Evolutionary conservation across 1,284 basidiomycete genomes (phyloP), one percentile per base, ranked within the genome.

Genomic region (Earliella scabrosa): DNA sequence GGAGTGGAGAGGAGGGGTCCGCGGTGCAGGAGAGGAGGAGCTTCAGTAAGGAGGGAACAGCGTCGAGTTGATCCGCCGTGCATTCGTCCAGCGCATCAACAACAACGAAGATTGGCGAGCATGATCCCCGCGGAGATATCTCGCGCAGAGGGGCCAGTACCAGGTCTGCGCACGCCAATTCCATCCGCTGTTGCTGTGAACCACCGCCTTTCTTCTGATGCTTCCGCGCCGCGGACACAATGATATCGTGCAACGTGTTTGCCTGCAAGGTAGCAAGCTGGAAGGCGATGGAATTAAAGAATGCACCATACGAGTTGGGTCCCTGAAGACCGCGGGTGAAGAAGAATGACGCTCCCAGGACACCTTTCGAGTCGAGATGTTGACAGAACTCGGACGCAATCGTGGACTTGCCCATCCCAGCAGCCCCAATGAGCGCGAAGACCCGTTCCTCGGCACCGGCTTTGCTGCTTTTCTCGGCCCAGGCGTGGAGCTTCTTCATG

Each of bases 391-490:
- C 50, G 27, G 50, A 53, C 21, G 61, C 61, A 32, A 63, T 55
- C 10, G 58, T 57, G 8, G 58, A 58, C 36, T 63, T 63, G 20
- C 61, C 58, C 32, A 54, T 58, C 13, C 58, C 61, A 2, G 55
- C 49, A 3, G 26, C 36, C 8, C 61, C 58, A 23, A 27, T 52
- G 27, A 63, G 48, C 20, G 58, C 29, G 45, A 38, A 56, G 29
- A 53, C 32, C 2, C 47, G 34, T n/a, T 31, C 43, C n/a, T 27
- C 34, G 8, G 23, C 5, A 9, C 46, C 24, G 9, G 21, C 20
- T 4, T 18, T 26, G 7, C 24, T n/a, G 2, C 18, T 31, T 16
- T 39, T 48, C 13, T 46, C 39, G 0, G 44, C 57, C 60, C 60
- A 61, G 2, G 23, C 27, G n/a, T 59, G 36, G 20, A 61, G 38